Evolutionary conservation across 2,329 filamentous ascomycete species (phyloP).

Genomic region (Teratosphaeria gauchensis): DNA sequence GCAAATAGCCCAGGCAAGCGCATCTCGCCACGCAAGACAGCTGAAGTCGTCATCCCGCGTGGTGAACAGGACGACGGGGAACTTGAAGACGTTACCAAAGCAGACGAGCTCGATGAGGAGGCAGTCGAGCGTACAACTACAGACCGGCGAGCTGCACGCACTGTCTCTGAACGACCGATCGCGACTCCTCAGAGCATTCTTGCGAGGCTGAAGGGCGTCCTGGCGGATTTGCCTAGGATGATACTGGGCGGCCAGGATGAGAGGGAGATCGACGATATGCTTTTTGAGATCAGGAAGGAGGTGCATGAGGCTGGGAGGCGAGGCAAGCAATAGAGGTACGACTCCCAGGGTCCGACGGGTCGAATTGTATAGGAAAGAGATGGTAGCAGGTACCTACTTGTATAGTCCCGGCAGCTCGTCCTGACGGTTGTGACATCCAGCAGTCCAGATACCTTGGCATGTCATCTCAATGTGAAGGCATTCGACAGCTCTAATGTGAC

Average conservation of each 20-base stretch:
- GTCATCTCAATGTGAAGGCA: no score
- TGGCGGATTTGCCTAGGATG: conserved; percentile 51
- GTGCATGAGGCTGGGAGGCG: conserved; percentile 54
- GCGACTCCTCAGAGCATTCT: conserved; percentile 43
- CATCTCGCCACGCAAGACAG: not conserved
- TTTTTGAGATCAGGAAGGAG: conserved; percentile 69
- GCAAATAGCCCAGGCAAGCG: not conserved
- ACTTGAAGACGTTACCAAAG: not conserved
- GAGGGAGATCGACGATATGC: conserved; percentile 62
- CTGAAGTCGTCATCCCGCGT: not conserved
- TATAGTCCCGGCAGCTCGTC: no score
- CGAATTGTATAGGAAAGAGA: not conserved
- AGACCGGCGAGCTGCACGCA: not conserved
- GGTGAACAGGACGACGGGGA: not conserved
- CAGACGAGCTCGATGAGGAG: not conserved
- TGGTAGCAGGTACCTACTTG: not conserved
- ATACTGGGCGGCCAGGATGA: conserved; percentile 56
- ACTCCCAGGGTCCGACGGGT: not conserved
- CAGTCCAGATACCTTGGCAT: no score
- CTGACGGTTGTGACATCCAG: no score
- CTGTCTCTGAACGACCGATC: conserved; percentile 21
- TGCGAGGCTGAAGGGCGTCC: conserved; percentile 43
- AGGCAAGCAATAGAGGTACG: not conserved
- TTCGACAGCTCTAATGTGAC: no score
- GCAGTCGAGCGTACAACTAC: not conserved